Evolutionary conservation across 2,329 filamentous ascomycete genomes (phyloP).

Genomic region (Endothia cerciana): DNA sequence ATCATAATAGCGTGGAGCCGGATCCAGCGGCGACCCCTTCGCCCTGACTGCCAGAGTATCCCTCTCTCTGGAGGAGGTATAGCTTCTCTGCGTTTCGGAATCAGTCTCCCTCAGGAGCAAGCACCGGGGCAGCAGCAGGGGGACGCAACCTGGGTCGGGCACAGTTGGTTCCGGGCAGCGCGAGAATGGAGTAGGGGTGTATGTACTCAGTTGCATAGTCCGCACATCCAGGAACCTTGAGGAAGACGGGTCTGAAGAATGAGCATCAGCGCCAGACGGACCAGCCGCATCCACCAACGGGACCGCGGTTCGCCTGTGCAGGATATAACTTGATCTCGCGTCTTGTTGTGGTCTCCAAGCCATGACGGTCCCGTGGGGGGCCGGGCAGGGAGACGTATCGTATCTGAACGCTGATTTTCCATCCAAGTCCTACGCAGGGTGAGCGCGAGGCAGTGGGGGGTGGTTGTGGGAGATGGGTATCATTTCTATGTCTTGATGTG

Average conservation of each 20-base stretch:
- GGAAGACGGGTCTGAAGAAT: conserved; percentile 66
- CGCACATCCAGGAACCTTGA: conserved; percentile 59
- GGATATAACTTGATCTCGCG: conserved; percentile 57
- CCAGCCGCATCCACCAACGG: conserved; percentile 24
- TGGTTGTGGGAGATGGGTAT: conserved; percentile 28
- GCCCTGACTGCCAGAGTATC: background rate
- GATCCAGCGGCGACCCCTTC: background rate
- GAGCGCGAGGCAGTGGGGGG: conserved; percentile 4
- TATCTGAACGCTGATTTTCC: conserved; percentile 59
- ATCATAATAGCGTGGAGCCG: background rate
- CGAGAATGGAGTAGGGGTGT: conserved; percentile 9
- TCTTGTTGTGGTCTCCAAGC: conserved; percentile 63
- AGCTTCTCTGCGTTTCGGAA: no score
- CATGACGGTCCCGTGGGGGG: conserved; percentile 42
- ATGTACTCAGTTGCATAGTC: conserved; percentile 70
- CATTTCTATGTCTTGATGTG: conserved; percentile 25
- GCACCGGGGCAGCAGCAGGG: no score
- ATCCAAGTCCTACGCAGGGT: background rate
- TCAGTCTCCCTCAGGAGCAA: no score
- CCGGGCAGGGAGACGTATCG: conserved; percentile 64
- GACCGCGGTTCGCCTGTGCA: conserved; percentile 29
- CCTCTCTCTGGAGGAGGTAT: background rate
- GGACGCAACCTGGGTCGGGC: no score
- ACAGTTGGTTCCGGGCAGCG: background rate
- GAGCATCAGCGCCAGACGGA: conserved; percentile 42